phyloP scores from a whole-genome alignment of 805 yeast genomes.

The Pichia paraexigua region DNA sequence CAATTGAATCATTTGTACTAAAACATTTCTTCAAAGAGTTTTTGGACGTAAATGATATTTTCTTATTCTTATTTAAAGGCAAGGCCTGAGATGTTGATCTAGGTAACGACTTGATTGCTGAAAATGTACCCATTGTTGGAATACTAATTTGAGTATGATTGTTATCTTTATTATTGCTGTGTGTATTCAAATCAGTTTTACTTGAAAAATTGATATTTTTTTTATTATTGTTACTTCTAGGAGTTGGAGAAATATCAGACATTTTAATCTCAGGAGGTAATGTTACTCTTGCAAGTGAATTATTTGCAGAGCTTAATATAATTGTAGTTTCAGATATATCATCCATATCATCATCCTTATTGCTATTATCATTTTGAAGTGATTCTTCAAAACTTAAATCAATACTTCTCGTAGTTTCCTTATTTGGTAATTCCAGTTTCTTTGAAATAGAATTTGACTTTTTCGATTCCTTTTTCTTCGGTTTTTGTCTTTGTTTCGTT shows the following conservation, averaged over 20 bases:
- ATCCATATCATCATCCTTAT: background rate
- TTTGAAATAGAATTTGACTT: background rate
- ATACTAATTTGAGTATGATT: background rate
- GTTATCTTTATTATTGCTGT: background rate
- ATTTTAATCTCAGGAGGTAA: slow-evolving; percentile 1
- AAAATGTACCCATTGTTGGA: background rate
- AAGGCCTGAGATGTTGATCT: background rate
- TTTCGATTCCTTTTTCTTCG: background rate
- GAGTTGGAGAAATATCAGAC: slow-evolving; percentile 26
- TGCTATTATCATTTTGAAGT: background rate
- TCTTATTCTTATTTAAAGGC: background rate
- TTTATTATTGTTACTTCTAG: slow-evolving; percentile 7
- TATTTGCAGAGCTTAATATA: slow-evolving; percentile 22
- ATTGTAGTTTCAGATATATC: slow-evolving; percentile 21
- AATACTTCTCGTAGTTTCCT: background rate
- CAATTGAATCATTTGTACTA: background rate
- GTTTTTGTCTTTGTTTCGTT: background rate
- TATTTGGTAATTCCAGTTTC: background rate
- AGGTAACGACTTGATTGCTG: background rate
- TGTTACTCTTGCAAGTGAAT: slow-evolving; percentile 7
- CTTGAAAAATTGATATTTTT: background rate
- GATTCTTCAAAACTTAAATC: background rate
- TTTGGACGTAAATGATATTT: background rate
- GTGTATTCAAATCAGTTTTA: background rate
- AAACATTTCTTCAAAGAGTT: background rate